Percentiles rank a stretch among this genome's conserved stretches.
Evolutionary conservation across 2,329 filamentous ascomycete genomes (phyloP).

Genomic region (Pseudogymnoascus sp.): DNA sequence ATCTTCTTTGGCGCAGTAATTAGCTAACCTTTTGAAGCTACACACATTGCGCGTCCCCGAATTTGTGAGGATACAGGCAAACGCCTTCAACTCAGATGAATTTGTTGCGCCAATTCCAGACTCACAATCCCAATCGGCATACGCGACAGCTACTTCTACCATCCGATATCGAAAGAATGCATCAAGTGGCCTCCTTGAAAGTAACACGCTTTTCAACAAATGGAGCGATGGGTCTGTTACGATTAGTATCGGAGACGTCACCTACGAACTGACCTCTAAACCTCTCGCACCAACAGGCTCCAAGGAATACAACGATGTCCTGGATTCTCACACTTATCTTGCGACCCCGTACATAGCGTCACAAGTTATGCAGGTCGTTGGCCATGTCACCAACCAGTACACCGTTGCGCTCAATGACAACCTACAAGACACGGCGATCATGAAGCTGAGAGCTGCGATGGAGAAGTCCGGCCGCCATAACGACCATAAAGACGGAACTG

Average conservation of each 20-base stretch:
- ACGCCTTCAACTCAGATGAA: conserved; percentile 56
- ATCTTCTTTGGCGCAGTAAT: conserved; percentile 22
- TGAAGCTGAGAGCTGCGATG: conserved; percentile 57
- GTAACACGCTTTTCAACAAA: conserved; percentile 65
- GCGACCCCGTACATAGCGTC: conserved; percentile 62
- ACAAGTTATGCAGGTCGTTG: conserved; percentile 62
- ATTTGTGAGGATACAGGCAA: conserved; percentile 63
- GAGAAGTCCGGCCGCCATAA: conserved; percentile 46
- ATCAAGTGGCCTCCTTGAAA: conserved; percentile 57
- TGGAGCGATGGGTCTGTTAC: conserved; percentile 78
- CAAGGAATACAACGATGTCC: conserved; percentile 56
- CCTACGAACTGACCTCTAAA: conserved; percentile 69
- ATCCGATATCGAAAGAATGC: conserved; percentile 63
- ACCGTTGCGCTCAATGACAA: conserved; percentile 59
- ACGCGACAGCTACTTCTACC: conserved; percentile 53
- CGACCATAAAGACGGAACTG: conserved; percentile 49
- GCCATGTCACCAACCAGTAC: conserved; percentile 68
- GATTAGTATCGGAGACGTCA: conserved; percentile 64
- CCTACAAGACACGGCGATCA: conserved; percentile 63
- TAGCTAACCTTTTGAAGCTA: conserved; percentile 40
- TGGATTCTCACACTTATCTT: conserved; percentile 70
- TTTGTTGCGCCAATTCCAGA: conserved; percentile 58
- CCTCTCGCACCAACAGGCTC: conserved; percentile 51
- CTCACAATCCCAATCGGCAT: conserved; percentile 42
- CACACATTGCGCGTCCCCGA: conserved; percentile 64